phyloP scores from a whole-genome alignment of 768 basidiomycete species.

The Gautieria morchelliformis region DNA sequence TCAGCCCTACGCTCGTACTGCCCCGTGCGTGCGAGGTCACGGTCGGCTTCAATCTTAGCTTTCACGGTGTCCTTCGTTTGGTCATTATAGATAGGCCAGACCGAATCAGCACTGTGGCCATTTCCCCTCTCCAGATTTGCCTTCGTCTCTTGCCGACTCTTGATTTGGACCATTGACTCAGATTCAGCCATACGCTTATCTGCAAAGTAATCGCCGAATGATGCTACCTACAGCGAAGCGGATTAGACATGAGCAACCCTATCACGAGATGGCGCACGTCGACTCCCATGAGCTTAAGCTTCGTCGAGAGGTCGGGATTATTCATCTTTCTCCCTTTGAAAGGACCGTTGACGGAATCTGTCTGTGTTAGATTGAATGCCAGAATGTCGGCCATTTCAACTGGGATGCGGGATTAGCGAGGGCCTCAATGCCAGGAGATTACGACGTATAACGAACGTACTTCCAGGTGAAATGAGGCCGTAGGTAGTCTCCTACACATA shows the following conservation, averaged over 20 bases:
- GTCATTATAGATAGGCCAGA: not conserved
- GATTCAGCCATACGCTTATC: conserved; percentile 30
- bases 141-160: not conserved
- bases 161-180: not conserved
- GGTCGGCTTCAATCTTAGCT: no score
- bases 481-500: conserved; percentile 40
- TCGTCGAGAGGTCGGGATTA: conserved; percentile 59
- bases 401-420: conserved; percentile 10
- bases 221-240: conserved; percentile 35
- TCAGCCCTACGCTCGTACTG: no score
- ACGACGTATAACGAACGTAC: conserved; percentile 16
- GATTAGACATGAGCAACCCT: not conserved
- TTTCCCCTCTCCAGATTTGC: not conserved
- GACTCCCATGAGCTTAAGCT: conserved; percentile 56
- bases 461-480: conserved; percentile 67
- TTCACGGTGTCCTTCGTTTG: conserved; percentile 14
- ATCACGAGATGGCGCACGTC: conserved; percentile 25
- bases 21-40: no score
- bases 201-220: conserved; percentile 66
- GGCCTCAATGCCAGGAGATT: conserved; percentile 1
- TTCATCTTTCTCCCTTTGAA: conserved; percentile 42
- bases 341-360: conserved; percentile 29
- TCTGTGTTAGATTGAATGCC: conserved; percentile 60
- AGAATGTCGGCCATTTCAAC: conserved; percentile 70
- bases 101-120: not conserved